phyloP scores from a whole-genome alignment of 192 early-diverging fungal species.

The Spizellomyces punctatus region DNA sequence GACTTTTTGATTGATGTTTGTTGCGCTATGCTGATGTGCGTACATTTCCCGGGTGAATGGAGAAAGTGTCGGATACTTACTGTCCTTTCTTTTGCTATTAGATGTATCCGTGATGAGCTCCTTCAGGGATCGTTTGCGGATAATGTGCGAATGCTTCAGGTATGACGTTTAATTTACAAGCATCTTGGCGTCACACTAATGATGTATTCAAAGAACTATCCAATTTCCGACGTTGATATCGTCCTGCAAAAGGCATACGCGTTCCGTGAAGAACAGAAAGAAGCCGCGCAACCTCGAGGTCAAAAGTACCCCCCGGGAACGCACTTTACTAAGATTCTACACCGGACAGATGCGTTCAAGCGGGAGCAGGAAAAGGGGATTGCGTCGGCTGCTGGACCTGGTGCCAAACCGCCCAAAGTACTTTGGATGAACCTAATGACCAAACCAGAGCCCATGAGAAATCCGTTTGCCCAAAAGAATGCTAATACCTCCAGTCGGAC shows the following conservation, averaged over 20 bases:
- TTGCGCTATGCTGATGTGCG: slow-evolving; percentile 70
- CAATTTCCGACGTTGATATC: slow-evolving; percentile 51
- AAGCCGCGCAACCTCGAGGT: not conserved
- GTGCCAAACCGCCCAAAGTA: not conserved
- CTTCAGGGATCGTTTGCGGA: slow-evolving; percentile 62
- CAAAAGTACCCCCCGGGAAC: not conserved
- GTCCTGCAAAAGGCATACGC: slow-evolving; percentile 42
- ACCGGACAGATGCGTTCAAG: not conserved
- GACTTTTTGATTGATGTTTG: slow-evolving; percentile 77
- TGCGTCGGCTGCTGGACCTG: not conserved
- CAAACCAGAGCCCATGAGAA: not conserved
- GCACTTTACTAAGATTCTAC: not conserved
- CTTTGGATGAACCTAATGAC: not conserved
- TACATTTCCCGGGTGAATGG: slow-evolving; percentile 9
- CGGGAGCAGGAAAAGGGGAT: not conserved
- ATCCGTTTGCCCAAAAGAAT: not conserved
- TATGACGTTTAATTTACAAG: slow-evolving; percentile 18
- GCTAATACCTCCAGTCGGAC: too few species aligned
- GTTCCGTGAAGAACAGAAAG: slow-evolving; percentile 30
- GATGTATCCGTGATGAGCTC: slow-evolving; percentile 44
- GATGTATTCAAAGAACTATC: slow-evolving; percentile 55
- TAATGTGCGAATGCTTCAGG: slow-evolving; percentile 64
- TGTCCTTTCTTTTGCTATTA: too few species aligned
- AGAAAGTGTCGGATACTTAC: too few species aligned
- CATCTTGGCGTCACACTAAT: slow-evolving; percentile 8